A percentile compares a stretch with the other conserved stretches of the same genome.
phyloP scores from a whole-genome alignment of 2,329 filamentous ascomycete genomes.

The Nothomitra cinnamomea region DNA sequence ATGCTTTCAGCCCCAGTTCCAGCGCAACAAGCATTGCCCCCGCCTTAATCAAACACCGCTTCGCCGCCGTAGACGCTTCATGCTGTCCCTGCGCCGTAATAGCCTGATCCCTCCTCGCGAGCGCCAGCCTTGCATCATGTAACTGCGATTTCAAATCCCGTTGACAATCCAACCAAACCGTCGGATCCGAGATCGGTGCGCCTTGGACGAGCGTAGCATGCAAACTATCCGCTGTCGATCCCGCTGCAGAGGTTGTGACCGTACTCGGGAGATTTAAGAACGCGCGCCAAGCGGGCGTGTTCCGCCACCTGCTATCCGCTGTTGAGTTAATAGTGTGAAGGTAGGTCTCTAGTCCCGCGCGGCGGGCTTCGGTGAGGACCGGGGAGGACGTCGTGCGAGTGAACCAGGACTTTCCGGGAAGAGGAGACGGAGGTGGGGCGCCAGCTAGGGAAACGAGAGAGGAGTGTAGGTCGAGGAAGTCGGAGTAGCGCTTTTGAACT shows the following conservation, averaged over 20 bases:
- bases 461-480: constrained; percentile 52
- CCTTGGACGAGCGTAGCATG: constrained; percentile 23
- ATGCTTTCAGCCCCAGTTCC: constrained; percentile 43
- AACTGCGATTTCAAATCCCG: constrained; percentile 55
- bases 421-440: constrained; percentile 43
- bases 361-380: constrained; percentile 54
- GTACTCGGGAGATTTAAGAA: constrained; percentile 52
- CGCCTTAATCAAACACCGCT: constrained; percentile 53
- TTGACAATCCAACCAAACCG: constrained; percentile 62
- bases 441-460: constrained; percentile 43
- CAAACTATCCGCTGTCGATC: constrained; percentile 28
- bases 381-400: constrained; percentile 52
- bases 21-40: constrained; percentile 45
- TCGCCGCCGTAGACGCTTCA: constrained; percentile 57
- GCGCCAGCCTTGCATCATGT: constrained; percentile 45
- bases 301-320: constrained; percentile 61
- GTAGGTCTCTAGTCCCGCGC: constrained; percentile 51
- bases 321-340: constrained; percentile 53
- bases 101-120: constrained; percentile 52
- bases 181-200: constrained; percentile 37
- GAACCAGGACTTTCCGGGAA: constrained; percentile 65
- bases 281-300: constrained; percentile 51
- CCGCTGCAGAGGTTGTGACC: constrained; percentile 22
- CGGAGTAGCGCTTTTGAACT: constrained; percentile 67
- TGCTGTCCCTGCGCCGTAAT: constrained; percentile 41